Conservation (phyloP, 306 rosid genomes). For the Macrotyloma uniflorum region DNA sequence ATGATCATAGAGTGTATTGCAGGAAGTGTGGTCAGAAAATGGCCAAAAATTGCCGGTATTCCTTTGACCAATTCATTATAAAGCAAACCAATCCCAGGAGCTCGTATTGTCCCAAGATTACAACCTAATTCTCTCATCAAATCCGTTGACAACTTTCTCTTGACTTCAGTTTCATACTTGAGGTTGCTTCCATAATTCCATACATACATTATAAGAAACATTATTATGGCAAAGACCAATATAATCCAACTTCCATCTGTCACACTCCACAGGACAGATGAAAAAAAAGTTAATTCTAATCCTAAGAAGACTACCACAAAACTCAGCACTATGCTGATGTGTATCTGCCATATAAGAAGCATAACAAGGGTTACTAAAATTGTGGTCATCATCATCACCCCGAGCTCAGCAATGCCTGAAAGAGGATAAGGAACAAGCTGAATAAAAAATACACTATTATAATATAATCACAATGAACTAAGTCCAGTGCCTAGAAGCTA, state of each 20-base stretch:
- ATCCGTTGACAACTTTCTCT: conserved; percentile 88
- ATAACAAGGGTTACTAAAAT: conserved; percentile 86
- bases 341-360: conserved; percentile 99
- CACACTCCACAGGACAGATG: conserved; percentile 90
- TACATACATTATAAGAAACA: conserved; percentile 84
- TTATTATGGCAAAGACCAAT: conserved; percentile 78
- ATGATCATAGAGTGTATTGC: conserved; percentile 82
- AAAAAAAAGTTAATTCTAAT: conserved; percentile 83
- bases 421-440: conserved; percentile 35
- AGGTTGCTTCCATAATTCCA: conserved; percentile 99
- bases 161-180: conserved; percentile 94
- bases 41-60: conserved; percentile 95
- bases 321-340: conserved; percentile 70
- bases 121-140: conserved; percentile 88
- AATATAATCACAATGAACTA: conserved; percentile 7
- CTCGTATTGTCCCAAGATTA: conserved; percentile 94
- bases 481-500: not conserved
- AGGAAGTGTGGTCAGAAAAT: conserved; percentile 77
- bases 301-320: conserved; percentile 80
- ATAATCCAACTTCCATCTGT: conserved; percentile 98
- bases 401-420: conserved; percentile 96
- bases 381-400: conserved; percentile 99
- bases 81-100: conserved; percentile 96
- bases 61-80: conserved; percentile 98
- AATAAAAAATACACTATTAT: conserved; percentile 2